Percentiles rank a stretch among this genome's conserved stretches.
phyloP scores from a whole-genome alignment of 495 filamentous ascomycete species.

The Xylaria palmicola region DNA sequence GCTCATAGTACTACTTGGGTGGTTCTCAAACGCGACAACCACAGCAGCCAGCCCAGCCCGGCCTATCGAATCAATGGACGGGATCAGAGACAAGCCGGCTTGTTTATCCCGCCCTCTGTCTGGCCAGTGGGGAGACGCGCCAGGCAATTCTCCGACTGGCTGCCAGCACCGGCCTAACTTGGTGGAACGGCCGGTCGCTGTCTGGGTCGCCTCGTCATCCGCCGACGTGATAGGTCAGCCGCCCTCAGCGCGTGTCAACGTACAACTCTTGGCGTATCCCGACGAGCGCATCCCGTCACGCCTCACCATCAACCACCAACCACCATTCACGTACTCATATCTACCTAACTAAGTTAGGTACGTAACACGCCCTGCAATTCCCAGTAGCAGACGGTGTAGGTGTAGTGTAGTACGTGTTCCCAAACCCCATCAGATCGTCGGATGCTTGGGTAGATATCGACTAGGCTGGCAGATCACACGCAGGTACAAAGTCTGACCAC shows the following conservation, averaged over 20 bases:
- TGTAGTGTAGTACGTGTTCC: neutral
- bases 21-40: too few relatives aligned
- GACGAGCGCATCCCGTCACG: constrained; percentile 11
- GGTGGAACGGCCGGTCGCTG: constrained; percentile 25
- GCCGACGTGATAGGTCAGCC: constrained; percentile 22
- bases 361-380: too few relatives aligned
- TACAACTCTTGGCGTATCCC: constrained; percentile 6
- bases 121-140: constrained; percentile 19
- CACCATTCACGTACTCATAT: too few relatives aligned
- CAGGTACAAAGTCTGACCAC: neutral
- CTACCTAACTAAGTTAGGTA: neutral
- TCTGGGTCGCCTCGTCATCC: constrained; percentile 21
- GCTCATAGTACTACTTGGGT: too few relatives aligned
- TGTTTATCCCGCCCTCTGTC: constrained; percentile 30
- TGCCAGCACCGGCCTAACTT: constrained; percentile 15
- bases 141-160: constrained; percentile 31
- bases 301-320: neutral
- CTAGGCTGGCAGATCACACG: neutral
- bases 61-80: too few relatives aligned
- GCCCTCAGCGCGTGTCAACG: constrained; percentile 22
- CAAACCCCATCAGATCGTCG: neutral
- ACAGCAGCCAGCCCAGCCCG: too few relatives aligned
- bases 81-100: too few relatives aligned
- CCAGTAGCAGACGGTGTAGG: neutral
- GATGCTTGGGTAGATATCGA: neutral